These are phyloP conservation scores for Calonectria fujianensis DNA, from an alignment of 2,329 filamentous ascomycete genomes.

Conservation along the genomic window DNA sequence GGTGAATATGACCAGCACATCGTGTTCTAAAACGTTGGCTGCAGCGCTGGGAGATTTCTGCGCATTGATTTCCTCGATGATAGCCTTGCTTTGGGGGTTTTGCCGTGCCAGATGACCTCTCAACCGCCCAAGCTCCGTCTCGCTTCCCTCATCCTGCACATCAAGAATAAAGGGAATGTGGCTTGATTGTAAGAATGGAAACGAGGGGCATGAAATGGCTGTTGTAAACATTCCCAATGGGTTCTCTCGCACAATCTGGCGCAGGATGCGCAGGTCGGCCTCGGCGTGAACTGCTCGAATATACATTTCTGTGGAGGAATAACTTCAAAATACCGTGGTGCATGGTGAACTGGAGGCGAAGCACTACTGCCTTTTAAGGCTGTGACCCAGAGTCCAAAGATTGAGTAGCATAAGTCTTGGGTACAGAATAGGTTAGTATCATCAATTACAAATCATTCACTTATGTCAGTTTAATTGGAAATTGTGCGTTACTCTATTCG, in stretches of 20 bases:
- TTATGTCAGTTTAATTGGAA: background rate
- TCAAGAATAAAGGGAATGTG: slow-evolving; percentile 78
- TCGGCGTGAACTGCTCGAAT: slow-evolving; percentile 74
- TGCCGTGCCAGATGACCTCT: slow-evolving; percentile 77
- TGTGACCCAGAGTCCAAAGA: no score
- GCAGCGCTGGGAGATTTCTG: slow-evolving; percentile 36
- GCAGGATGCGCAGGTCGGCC: slow-evolving; percentile 67
- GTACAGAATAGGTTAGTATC: background rate
- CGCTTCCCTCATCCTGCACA: slow-evolving; percentile 62
- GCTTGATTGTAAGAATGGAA: slow-evolving; percentile 73
- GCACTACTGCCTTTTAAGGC: background rate
- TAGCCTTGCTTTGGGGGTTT: slow-evolving; percentile 78
- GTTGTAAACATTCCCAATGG: slow-evolving; percentile 79
- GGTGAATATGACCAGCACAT: slow-evolving; percentile 79
- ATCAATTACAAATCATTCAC: background rate
- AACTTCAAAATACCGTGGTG: background rate
- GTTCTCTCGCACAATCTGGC: slow-evolving; percentile 74
- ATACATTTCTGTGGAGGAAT: slow-evolving; percentile 69
- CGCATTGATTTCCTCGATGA: slow-evolving; percentile 67
- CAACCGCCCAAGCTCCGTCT: slow-evolving; percentile 66
- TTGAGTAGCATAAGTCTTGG: background rate
- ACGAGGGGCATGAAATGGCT: slow-evolving; percentile 69
- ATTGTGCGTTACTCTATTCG: background rate
- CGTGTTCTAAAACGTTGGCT: slow-evolving; percentile 64
- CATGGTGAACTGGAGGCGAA: background rate